phyloP scores from a whole-genome alignment of 202 grass and related monocot genomes.

The Schoenoplectus triqueter region DNA sequence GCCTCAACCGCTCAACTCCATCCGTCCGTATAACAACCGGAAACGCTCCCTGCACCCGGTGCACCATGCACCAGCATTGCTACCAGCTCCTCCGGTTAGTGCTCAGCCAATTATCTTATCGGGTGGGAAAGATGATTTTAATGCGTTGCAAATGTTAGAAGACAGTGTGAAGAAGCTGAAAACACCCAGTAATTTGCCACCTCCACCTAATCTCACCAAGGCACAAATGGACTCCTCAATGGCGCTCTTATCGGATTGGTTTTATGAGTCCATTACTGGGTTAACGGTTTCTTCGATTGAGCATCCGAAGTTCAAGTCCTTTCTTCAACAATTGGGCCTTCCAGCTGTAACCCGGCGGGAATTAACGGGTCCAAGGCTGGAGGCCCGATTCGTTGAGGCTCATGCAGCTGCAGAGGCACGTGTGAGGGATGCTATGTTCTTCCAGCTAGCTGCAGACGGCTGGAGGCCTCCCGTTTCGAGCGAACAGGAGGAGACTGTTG shows the following conservation, averaged over 20 bases:
- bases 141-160: slow-evolving; percentile 51
- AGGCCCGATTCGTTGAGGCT: slow-evolving; percentile 42
- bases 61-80: slow-evolving; percentile 1
- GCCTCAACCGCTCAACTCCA: slow-evolving; percentile 40
- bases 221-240: slow-evolving; percentile 42
- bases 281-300: slow-evolving; percentile 47
- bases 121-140: slow-evolving; percentile 55
- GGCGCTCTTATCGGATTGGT: slow-evolving; percentile 50
- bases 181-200: slow-evolving; percentile 45
- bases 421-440: slow-evolving; percentile 52
- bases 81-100: slow-evolving; percentile 12
- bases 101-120: slow-evolving; percentile 43
- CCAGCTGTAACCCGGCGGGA: slow-evolving; percentile 32
- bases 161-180: slow-evolving; percentile 58
- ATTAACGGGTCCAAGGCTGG: slow-evolving; percentile 41
- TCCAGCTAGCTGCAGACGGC: slow-evolving; percentile 49
- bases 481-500: slow-evolving; percentile 34
- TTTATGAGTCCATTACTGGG: slow-evolving; percentile 48
- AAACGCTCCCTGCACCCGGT: slow-evolving; percentile 44
- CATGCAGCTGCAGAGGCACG: slow-evolving; percentile 39
- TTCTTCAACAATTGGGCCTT: slow-evolving; percentile 47
- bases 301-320: slow-evolving; percentile 49
- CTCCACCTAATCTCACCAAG: slow-evolving; percentile 36
- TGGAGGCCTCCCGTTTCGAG: slow-evolving; percentile 40
- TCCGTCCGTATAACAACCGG: slow-evolving; percentile 43